These are phyloP conservation scores for Sungouiella blattae DNA, from an alignment of 805 yeast species.

Conservation along the genomic window DNA sequence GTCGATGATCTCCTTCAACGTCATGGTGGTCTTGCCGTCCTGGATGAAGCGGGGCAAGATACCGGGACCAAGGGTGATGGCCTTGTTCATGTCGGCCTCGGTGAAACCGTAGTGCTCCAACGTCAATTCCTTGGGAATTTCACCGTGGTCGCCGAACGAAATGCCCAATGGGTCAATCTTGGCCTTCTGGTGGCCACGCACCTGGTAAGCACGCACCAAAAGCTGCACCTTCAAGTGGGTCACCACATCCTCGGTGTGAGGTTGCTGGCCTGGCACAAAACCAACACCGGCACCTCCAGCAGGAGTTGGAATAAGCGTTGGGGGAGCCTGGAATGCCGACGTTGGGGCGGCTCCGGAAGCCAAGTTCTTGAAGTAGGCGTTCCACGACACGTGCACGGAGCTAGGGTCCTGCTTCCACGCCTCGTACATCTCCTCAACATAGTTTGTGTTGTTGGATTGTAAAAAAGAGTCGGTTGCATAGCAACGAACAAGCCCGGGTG, in stretches of 20 bases:
- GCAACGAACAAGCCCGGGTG: constrained; percentile 14
- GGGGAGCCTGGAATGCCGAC: constrained; percentile 85
- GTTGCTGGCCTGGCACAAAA: constrained; percentile 52
- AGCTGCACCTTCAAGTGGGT: constrained; percentile 93
- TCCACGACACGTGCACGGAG: constrained; percentile 95
- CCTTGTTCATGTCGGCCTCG: constrained; percentile 76
- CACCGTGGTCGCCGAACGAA: constrained; percentile 69
- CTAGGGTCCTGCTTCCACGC: constrained; percentile 90
- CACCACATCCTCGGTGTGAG: constrained; percentile 60
- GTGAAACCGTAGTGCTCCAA: constrained; percentile 90
- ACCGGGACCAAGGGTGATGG: constrained; percentile 94
- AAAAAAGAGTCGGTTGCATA: constrained; percentile 68
- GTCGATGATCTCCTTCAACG: constrained; percentile 72
- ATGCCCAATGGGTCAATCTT: constrained; percentile 93
- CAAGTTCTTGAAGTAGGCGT: constrained; percentile 91
- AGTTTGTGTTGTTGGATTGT: constrained; percentile 80
- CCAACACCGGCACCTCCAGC: constrained; percentile 64
- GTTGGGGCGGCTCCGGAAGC: constrained; percentile 66
- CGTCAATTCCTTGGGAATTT: constrained; percentile 80
- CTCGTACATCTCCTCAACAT: constrained; percentile 96
- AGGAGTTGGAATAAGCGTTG: constrained; percentile 79
- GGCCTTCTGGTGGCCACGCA: constrained; percentile 95
- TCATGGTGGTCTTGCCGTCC: constrained; percentile 59
- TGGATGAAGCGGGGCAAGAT: constrained; percentile 87
- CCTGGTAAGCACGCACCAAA: constrained; percentile 97